phyloP scores from a whole-genome alignment of 2,329 filamentous ascomycete species.

The Fusarium mexicanum region DNA sequence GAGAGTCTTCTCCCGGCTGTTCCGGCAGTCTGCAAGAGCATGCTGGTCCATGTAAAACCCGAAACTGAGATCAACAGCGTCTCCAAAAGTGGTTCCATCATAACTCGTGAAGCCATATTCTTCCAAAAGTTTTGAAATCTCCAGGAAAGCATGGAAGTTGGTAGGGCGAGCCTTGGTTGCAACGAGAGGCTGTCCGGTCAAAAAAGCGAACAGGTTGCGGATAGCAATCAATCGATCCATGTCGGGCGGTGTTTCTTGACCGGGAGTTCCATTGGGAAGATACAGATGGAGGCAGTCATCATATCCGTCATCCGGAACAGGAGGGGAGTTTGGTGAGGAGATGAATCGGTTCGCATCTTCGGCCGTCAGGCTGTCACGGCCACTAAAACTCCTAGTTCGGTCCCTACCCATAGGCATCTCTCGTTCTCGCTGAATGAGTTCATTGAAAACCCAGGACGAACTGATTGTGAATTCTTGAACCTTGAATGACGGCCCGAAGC shows the following conservation, averaged over 20 bases:
- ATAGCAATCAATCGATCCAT: constrained; percentile 67
- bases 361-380: constrained; percentile 58
- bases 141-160: constrained; percentile 63
- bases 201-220: constrained; percentile 73
- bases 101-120: constrained; percentile 66
- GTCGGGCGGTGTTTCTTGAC: constrained; percentile 50
- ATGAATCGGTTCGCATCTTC: constrained; percentile 59
- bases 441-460: constrained; percentile 64
- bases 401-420: constrained; percentile 46
- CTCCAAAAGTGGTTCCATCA: constrained; percentile 69
- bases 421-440: constrained; percentile 60
- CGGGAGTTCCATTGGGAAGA: constrained; percentile 56
- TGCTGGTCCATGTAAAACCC: constrained; percentile 81
- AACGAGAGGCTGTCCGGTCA: constrained; percentile 71
- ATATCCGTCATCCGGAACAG: constrained; percentile 47
- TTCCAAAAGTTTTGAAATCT: constrained; percentile 63
- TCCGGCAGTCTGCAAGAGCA: constrained; percentile 79
- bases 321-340: constrained; percentile 52
- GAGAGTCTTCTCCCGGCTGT: constrained; percentile 87
- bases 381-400: constrained; percentile 57
- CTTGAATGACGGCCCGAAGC: constrained; percentile 68
- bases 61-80: constrained; percentile 71
- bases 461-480: constrained; percentile 64
- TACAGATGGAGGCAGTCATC: constrained; percentile 61
- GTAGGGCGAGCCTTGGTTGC: constrained; percentile 63